Percentiles rank a stretch among this genome's conserved stretches.
phyloP scores from a whole-genome alignment of 257 asterid genomes.

The Rehmannia glutinosa region DNA sequence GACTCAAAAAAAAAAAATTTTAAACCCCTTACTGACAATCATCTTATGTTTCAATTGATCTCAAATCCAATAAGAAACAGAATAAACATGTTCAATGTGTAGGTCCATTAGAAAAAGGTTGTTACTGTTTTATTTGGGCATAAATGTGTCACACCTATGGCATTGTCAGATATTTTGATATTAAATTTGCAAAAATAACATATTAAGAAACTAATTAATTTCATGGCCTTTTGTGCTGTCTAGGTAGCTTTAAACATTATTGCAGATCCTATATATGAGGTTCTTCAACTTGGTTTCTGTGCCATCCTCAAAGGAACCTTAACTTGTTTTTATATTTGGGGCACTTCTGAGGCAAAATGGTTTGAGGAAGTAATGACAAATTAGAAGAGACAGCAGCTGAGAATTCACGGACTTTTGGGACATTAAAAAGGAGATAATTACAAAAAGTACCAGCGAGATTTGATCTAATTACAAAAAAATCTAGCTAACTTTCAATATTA shows the following conservation, averaged over 20 bases:
- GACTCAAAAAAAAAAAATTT: too few species aligned
- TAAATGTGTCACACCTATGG: conserved; percentile 2
- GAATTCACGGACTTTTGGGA: not conserved
- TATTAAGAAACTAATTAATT: not conserved
- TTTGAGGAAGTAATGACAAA: not conserved
- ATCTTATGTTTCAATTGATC: too few species aligned
- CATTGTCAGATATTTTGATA: not conserved
- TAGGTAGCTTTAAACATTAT: too few species aligned
- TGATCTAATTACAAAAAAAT: too few species aligned
- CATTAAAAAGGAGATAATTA: too few species aligned
- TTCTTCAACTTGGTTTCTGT: not conserved
- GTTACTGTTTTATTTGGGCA: not conserved
- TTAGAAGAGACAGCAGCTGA: too few species aligned
- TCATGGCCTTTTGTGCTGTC: not conserved
- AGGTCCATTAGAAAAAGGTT: not conserved
- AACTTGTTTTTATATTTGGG: not conserved
- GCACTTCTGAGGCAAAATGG: not conserved
- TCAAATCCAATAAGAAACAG: not conserved
- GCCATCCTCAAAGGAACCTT: not conserved
- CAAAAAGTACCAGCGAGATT: too few species aligned
- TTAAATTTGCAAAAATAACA: not conserved
- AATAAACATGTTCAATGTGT: not conserved
- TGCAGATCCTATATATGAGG: too few species aligned
- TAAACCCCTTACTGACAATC: too few species aligned
- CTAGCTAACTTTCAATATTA: too few species aligned